phyloP scores from a whole-genome alignment of 495 filamentous ascomycete genomes.

The Xylaria sp. region DNA sequence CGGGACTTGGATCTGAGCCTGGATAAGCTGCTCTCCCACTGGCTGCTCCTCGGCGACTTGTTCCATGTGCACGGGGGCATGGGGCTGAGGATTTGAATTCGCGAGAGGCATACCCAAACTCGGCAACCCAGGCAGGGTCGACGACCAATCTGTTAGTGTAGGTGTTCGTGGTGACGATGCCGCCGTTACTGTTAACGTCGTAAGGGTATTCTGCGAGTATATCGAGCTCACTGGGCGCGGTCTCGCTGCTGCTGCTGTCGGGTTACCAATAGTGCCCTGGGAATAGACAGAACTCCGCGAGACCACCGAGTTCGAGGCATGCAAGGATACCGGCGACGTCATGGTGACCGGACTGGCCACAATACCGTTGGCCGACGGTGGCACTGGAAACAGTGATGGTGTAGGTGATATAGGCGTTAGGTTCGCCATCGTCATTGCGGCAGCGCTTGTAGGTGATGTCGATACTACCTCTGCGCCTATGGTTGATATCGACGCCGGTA shows the following conservation, averaged over 20 bases:
- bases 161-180: conserved; percentile 21
- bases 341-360: conserved; percentile 4
- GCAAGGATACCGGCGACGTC: conserved; percentile 15
- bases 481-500: not conserved
- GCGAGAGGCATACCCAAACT: not conserved
- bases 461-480: not conserved
- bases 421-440: not conserved
- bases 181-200: not conserved
- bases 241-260: not conserved
- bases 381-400: conserved; percentile 19
- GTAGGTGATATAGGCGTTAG: conserved; percentile 17
- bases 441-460: not conserved
- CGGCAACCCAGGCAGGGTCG: conserved; percentile 11
- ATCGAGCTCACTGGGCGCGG: conserved; percentile 25
- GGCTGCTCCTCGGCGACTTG: conserved; percentile 5
- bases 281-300: conserved; percentile 18
- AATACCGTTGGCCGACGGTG: not conserved
- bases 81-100: not conserved
- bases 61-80: conserved; percentile 4
- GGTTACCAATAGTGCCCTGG: conserved; percentile 9
- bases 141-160: conserved; percentile 24
- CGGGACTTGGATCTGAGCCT: conserved; percentile 22
- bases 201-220: conserved; percentile 20
- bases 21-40: not conserved
- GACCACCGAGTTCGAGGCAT: not conserved